Evolutionary conservation across 2,329 filamentous ascomycete species (phyloP).

Genomic region (Fusarium verticillioides): DNA sequence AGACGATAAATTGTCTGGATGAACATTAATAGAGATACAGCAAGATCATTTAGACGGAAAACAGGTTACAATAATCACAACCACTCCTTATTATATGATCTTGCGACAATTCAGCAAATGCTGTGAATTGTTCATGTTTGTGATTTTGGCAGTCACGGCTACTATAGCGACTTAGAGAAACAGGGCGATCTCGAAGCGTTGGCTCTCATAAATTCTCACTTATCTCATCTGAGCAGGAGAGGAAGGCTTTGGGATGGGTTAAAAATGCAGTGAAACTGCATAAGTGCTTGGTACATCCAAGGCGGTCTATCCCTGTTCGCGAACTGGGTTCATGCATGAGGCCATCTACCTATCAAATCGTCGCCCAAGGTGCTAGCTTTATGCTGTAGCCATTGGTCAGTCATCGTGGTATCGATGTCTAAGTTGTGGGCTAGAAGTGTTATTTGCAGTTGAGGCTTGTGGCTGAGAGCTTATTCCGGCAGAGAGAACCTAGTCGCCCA

Average conservation of each 20-base stretch:
- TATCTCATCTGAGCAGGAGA: neutral
- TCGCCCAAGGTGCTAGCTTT: no score
- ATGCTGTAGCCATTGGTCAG: no score
- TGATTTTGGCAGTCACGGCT: neutral
- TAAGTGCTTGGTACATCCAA: no score
- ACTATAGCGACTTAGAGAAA: accelerated
- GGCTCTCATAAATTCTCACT: accelerated
- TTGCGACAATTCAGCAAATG: neutral
- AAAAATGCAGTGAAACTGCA: neutral
- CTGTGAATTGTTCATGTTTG: neutral
- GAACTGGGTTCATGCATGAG: no score
- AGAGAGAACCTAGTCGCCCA: no score
- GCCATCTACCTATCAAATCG: no score
- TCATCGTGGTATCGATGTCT: no score
- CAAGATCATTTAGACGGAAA: neutral
- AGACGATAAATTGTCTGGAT: neutral
- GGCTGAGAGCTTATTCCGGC: no score
- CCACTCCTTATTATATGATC: neutral
- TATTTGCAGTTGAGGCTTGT: no score
- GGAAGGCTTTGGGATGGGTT: neutral
- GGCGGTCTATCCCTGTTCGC: no score
- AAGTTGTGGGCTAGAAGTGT: no score
- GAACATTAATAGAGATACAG: neutral
- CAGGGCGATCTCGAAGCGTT: neutral
- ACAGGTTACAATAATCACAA: neutral